Base-by-base conservation (phyloP, 257 asterid species). In the Eucommia ulmoides region DNA sequence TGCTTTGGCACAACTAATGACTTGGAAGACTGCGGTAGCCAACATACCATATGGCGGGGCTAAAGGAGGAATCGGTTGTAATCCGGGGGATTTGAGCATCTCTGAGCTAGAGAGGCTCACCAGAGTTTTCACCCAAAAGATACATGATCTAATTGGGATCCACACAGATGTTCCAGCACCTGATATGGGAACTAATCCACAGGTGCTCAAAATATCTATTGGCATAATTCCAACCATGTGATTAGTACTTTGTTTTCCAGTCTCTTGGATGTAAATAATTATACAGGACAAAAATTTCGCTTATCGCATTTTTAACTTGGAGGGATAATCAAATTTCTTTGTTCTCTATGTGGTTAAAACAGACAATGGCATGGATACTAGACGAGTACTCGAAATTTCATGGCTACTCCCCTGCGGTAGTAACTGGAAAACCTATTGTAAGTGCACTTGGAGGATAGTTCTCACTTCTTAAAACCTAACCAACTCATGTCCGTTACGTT, bases 1-100 rank as follows among this genome's bases (percentile, higher is more conserved):
- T 52, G 97, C 97, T 0, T 63, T 85, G 56, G 97, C 94, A 2
- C 97, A 89, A 53, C 54, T 89, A 20, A 89, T 89, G 97, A 89
- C 97, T 22, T 89, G 97, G 97, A 89, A 89, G 69, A 82, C 96
- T n/a, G 96, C 94, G 0, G 96, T 89, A 3, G 96, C 94, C 6
- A 80, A 89, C 73, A 76, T 89, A 33, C 97, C 97, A 9, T 89
- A 89, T 33, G 97, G 97, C 12, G 97, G 97, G 16, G 97, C 96
- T 23, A 89, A 89, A 55, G 97, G 97, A 49, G 97, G 97, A 5
- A 84, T 89, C 20, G 97, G 97, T 21, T 88, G 96, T 62, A 67
- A 56, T 20, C 94, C 97, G 1, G 68, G 81, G 3, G 93, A 82
- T 0, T 50, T 89, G 65, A 75, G 77, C 62, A 16, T 65, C 15